Evolutionary conservation across 2,329 filamentous ascomycete genomes (phyloP).

Genomic region (Fusarium buxicola): DNA sequence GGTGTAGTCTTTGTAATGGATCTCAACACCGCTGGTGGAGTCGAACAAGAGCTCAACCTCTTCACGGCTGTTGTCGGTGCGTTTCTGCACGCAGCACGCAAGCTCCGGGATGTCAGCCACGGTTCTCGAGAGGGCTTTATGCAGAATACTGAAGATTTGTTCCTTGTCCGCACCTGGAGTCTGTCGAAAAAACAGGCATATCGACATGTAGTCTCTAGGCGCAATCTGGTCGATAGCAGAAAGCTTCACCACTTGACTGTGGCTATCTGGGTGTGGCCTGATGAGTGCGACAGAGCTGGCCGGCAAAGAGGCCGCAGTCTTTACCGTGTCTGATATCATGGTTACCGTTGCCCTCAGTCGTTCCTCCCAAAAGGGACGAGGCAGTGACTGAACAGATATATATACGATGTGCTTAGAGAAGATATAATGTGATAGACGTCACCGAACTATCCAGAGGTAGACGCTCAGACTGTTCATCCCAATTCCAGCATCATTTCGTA

Average conservation of each 20-base stretch:
- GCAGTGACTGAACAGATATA: too few species aligned
- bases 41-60: slow-evolving; percentile 21
- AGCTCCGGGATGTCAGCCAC: slow-evolving; percentile 21
- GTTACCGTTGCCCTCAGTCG: too few species aligned
- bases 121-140: background rate
- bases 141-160: background rate
- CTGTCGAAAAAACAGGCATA: slow-evolving; percentile 2
- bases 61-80: slow-evolving; percentile 1
- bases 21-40: background rate
- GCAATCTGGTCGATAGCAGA: slow-evolving; percentile 23
- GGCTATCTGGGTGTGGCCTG: background rate
- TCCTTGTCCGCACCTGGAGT: background rate
- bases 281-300: background rate
- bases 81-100: slow-evolving; percentile 13
- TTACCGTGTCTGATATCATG: too few species aligned
- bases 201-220: slow-evolving; percentile 21
- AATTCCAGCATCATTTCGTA: too few species aligned
- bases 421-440: too few species aligned
- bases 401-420: too few species aligned
- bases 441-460: too few species aligned
- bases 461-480: too few species aligned
- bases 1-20: slow-evolving; percentile 21
- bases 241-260: slow-evolving; percentile 6
- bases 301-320: background rate
- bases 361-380: too few species aligned